These are phyloP conservation scores for Bacidia gigantensis DNA, from an alignment of 495 filamentous ascomycete species.

Conservation along the genomic window DNA sequence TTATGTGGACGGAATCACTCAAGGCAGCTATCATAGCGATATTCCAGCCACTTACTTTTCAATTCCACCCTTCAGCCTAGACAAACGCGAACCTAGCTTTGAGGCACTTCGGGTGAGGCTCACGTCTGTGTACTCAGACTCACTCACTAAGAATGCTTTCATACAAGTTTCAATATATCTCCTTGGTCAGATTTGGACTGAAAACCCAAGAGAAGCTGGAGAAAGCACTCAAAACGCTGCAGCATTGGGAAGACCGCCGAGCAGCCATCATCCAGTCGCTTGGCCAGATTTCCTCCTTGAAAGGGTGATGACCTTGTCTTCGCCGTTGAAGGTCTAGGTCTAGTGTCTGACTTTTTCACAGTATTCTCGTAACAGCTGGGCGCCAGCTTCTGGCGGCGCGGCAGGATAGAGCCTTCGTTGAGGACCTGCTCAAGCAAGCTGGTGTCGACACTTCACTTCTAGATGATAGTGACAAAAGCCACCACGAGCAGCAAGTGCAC, in stretches of 20 bases:
- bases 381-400: conserved; percentile 9
- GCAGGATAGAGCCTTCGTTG: conserved; percentile 15
- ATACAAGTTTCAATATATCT: conserved; percentile 30
- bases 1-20: conserved; percentile 23
- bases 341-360: background rate
- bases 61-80: conserved; percentile 24
- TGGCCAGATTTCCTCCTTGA: conserved; percentile 7
- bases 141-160: background rate
- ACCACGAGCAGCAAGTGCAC: background rate
- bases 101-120: conserved; percentile 25
- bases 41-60: conserved; percentile 27
- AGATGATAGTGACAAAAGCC: background rate
- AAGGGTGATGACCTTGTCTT: conserved; percentile 5
- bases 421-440: conserved; percentile 7
- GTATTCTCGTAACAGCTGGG: conserved; percentile 10
- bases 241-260: conserved; percentile 14
- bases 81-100: conserved; percentile 18
- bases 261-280: conserved; percentile 12
- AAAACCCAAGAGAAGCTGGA: conserved; percentile 11
- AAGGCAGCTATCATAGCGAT: conserved; percentile 25
- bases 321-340: background rate
- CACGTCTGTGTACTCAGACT: background rate
- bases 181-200: conserved; percentile 20
- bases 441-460: conserved; percentile 2
- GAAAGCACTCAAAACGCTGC: conserved; percentile 4